Percentiles rank a stretch among this genome's conserved stretches.
Conservation (phyloP, 768 basidiomycete genomes). For the Pluteus cervinus region DNA sequence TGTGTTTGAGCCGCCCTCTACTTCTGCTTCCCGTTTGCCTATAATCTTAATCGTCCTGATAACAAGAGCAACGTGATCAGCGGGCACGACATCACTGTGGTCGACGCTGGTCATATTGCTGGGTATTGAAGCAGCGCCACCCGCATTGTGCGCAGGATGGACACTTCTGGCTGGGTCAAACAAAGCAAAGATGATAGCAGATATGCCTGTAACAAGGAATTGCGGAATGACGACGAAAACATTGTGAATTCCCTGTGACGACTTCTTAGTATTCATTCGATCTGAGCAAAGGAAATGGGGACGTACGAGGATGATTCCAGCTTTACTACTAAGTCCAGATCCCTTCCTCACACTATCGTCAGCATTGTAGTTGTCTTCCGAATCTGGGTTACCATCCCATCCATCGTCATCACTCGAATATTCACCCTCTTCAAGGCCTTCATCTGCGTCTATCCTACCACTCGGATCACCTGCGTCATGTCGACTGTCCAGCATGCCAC, state of each 20-base stretch:
- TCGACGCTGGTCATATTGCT: conserved; percentile 4
- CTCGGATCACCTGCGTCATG: conserved; percentile 8
- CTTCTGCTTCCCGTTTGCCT: conserved; percentile 12
- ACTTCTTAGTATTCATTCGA: not conserved
- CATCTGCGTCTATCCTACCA: conserved; percentile 6
- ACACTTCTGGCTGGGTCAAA: conserved; percentile 60
- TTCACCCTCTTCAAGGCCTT: no score
- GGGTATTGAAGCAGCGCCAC: conserved; percentile 6
- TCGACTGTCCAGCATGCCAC: no score
- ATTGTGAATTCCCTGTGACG: conserved; percentile 83
- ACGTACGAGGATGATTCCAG: conserved; percentile 81
- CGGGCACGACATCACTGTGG: not conserved
- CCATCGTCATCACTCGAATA: no score
- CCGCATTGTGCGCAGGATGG: conserved; percentile 17
- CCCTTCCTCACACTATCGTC: conserved; percentile 9
- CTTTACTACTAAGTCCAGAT: conserved; percentile 64
- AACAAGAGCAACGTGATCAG: conserved; percentile 4
- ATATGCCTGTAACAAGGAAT: conserved; percentile 84
- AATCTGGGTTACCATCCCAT: no score
- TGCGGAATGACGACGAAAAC: conserved; percentile 92
- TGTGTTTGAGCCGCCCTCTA: conserved; percentile 47
- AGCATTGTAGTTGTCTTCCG: not conserved
- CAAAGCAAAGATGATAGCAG: conserved; percentile 81
- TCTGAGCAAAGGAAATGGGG: conserved; percentile 1
- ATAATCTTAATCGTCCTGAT: conserved; percentile 7